Conservation (phyloP, 2,329 filamentous ascomycete species). For the Elsinoe australis region DNA sequence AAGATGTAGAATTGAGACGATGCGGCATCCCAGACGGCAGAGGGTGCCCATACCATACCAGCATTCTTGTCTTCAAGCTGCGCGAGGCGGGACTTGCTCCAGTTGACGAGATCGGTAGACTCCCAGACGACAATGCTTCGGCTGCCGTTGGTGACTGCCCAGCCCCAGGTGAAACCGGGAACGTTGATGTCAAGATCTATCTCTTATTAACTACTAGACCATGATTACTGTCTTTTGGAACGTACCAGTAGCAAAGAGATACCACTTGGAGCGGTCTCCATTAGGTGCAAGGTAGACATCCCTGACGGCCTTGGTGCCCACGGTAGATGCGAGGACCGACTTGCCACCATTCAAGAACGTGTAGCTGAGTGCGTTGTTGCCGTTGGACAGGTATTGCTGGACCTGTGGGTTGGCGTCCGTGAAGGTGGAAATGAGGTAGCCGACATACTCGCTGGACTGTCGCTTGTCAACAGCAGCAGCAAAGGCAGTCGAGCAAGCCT, state of each 20-base stretch:
- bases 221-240: too few relatives aligned
- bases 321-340: slow-evolving; percentile 44
- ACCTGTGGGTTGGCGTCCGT: slow-evolving; percentile 36
- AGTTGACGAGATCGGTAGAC: slow-evolving; percentile 45
- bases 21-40: slow-evolving; percentile 46
- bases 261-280: slow-evolving; percentile 42
- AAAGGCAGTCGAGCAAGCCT: not conserved
- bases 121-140: slow-evolving; percentile 51
- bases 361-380: slow-evolving; percentile 45
- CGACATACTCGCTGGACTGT: slow-evolving; percentile 27
- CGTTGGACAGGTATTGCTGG: slow-evolving; percentile 40
- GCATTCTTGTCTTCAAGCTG: slow-evolving; percentile 41
- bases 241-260: slow-evolving; percentile 27
- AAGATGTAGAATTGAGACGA: slow-evolving; percentile 43
- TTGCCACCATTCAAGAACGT: slow-evolving; percentile 43
- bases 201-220: too few relatives aligned
- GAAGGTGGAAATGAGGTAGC: slow-evolving; percentile 50
- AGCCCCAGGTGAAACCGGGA: slow-evolving; percentile 46
- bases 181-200: slow-evolving; percentile 43
- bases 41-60: slow-evolving; percentile 54
- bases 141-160: slow-evolving; percentile 45
- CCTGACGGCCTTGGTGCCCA: slow-evolving; percentile 47
- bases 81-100: slow-evolving; percentile 43
- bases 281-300: slow-evolving; percentile 44
- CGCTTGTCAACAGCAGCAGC: not conserved